Conservation (phyloP, 805 yeast genomes). For the Starmera dryadoides region DNA sequence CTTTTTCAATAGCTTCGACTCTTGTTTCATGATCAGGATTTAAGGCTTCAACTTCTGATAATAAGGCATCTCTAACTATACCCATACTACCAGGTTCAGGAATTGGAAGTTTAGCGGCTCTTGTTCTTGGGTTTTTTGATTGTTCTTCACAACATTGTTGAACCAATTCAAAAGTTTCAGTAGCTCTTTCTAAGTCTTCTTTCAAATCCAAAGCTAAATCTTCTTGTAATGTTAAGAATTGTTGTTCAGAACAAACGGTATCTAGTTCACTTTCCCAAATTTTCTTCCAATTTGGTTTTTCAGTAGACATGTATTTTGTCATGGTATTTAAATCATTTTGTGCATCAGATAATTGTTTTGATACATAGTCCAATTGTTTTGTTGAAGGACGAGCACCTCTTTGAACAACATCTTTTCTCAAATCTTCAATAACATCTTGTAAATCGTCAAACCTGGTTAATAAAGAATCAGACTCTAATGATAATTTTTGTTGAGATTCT, state of each 20-base stretch:
- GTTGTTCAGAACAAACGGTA: slow-evolving; percentile 89
- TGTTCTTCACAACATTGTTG: slow-evolving; percentile 78
- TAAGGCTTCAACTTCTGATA: slow-evolving; percentile 71
- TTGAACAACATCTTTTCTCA: slow-evolving; percentile 85
- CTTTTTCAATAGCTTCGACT: slow-evolving; percentile 81
- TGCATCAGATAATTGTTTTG: slow-evolving; percentile 58
- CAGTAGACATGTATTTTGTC: slow-evolving; percentile 55
- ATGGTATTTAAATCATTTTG: slow-evolving; percentile 43
- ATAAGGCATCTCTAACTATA: slow-evolving; percentile 65
- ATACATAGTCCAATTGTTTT: slow-evolving; percentile 60
- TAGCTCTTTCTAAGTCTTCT: slow-evolving; percentile 75
- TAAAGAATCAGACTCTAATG: slow-evolving; percentile 67
- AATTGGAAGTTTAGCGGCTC: slow-evolving; percentile 32
- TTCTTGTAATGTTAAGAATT: slow-evolving; percentile 83
- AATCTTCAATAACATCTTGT: slow-evolving; percentile 84
- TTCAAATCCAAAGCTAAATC: slow-evolving; percentile 72
- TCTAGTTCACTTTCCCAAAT: slow-evolving; percentile 91
- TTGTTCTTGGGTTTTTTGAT: slow-evolving; percentile 45
- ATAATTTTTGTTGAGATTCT: slow-evolving; percentile 61
- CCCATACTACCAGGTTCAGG: slow-evolving; percentile 60
- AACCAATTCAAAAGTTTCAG: slow-evolving; percentile 75
- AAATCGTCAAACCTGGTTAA: slow-evolving; percentile 82
- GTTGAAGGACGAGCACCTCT: slow-evolving; percentile 80
- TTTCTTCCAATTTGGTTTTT: slow-evolving; percentile 80
- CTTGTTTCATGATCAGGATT: slow-evolving; percentile 81